Evolutionary conservation across 148 eudicot genomes (phyloP).

Genomic region (Rhododendron kiyosumense): DNA sequence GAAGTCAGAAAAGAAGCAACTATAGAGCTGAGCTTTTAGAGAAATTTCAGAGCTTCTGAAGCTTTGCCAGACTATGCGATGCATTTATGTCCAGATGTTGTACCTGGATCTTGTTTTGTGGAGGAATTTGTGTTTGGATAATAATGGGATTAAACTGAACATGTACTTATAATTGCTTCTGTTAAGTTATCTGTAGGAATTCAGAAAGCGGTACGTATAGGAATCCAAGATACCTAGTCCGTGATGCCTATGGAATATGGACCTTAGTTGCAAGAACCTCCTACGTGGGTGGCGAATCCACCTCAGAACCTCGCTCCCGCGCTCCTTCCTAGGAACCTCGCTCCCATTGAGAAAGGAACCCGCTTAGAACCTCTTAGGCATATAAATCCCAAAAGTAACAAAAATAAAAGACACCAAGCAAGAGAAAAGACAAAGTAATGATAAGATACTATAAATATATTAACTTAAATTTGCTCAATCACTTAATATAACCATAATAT

Average conservation of each 20-base stretch:
- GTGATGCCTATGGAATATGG: background rate
- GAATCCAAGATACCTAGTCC: background rate
- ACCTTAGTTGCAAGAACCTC: no score
- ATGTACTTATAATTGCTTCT: background rate
- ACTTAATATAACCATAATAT: no score
- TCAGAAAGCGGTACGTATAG: background rate
- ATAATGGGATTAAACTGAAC: background rate
- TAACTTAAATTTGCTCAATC: no score
- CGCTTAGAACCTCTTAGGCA: no score
- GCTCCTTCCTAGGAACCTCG: no score
- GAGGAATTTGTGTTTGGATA: background rate
- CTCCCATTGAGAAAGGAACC: no score
- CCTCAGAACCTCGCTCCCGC: no score
- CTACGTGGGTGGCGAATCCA: no score
- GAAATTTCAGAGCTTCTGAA: background rate
- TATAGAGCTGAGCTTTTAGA: background rate
- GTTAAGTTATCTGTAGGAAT: background rate
- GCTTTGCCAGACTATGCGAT: background rate
- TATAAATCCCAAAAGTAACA: no score
- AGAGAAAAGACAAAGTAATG: no score
- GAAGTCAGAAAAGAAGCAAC: background rate
- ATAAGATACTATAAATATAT: no score
- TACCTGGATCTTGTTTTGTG: background rate
- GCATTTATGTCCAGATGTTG: background rate
- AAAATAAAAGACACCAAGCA: no score